These are phyloP conservation scores for Arxiozyma slooffiae DNA, from an alignment of 1,139 yeast species.

Conservation along the genomic window DNA sequence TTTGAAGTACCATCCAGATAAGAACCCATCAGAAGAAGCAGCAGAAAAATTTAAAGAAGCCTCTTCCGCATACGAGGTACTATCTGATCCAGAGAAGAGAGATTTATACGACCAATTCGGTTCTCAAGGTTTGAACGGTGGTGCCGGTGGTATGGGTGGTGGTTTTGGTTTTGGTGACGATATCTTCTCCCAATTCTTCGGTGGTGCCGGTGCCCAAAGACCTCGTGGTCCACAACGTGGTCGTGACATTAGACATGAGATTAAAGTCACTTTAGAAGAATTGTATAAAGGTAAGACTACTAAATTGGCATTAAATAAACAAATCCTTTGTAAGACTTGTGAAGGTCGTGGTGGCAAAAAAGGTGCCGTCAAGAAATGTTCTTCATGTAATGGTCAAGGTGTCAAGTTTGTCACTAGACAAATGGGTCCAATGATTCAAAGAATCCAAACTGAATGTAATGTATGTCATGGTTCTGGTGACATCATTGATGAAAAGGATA, in stretches of 20 bases:
- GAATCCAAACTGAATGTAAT: slow-evolving; percentile 93
- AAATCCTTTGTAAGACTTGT: slow-evolving; percentile 78
- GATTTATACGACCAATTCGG: slow-evolving; percentile 84
- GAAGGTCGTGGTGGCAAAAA: slow-evolving; percentile 95
- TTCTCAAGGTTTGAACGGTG: slow-evolving; percentile 77
- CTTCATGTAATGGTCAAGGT: slow-evolving; percentile 85
- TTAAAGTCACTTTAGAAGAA: slow-evolving; percentile 82
- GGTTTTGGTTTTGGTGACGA: slow-evolving; percentile 64
- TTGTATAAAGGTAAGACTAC: slow-evolving; percentile 91
- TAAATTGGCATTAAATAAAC: slow-evolving; percentile 87
- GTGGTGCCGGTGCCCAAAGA: slow-evolving; percentile 44
- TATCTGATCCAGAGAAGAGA: slow-evolving; percentile 82
- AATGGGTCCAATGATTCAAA: slow-evolving; percentile 98
- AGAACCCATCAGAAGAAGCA: slow-evolving; percentile 80
- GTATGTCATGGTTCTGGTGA: slow-evolving; percentile 90
- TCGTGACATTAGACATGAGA: slow-evolving; percentile 83
- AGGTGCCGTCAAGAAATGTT: slow-evolving; percentile 81
- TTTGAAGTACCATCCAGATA: slow-evolving; percentile 91
- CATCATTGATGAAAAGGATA: slow-evolving; percentile 75
- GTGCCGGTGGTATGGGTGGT: slow-evolving; percentile 46
- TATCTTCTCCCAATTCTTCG: slow-evolving; percentile 85
- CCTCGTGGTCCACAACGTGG: slow-evolving; percentile 84
- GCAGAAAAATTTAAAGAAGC: slow-evolving; percentile 94
- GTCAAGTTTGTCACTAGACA: slow-evolving; percentile 88
- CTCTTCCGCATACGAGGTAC: slow-evolving; percentile 80